These are phyloP conservation scores for Albatrellus ellisii DNA, from an alignment of 768 basidiomycete genomes.

Conservation along the genomic window DNA sequence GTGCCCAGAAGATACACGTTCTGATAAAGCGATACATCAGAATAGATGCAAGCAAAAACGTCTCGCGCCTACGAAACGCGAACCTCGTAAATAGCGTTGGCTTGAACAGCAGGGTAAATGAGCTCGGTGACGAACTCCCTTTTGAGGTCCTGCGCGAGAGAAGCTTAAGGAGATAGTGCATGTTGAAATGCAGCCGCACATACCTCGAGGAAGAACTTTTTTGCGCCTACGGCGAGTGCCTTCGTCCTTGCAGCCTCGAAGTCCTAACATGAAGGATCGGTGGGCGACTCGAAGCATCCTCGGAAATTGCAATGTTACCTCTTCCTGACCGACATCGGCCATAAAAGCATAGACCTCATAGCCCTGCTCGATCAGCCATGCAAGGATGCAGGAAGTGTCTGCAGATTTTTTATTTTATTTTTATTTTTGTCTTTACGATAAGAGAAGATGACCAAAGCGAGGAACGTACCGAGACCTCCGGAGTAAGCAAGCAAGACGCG, in stretches of 20 bases:
- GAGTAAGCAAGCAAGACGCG: constrained; percentile 97
- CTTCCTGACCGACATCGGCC: constrained; percentile 91
- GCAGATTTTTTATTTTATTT: constrained; percentile 3
- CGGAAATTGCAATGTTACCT: constrained; percentile 32
- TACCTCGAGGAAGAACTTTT: constrained; percentile 89
- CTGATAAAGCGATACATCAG: constrained; percentile 23
- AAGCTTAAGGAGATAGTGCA: background rate
- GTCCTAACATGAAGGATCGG: constrained; percentile 38
- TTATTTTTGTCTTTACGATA: too few relatives aligned
- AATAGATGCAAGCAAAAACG: background rate
- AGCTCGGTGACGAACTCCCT: constrained; percentile 92
- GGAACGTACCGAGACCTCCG: constrained; percentile 79
- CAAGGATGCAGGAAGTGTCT: constrained; percentile 99
- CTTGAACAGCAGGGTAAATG: constrained; percentile 97
- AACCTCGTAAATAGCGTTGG: constrained; percentile 98
- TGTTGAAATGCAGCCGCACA: background rate
- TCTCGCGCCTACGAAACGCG: too few relatives aligned
- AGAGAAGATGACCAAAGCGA: background rate
- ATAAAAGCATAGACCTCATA: constrained; percentile 97
- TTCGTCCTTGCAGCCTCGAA: constrained; percentile 86
- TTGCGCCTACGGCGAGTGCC: constrained; percentile 85
- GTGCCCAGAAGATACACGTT: constrained; percentile 97
- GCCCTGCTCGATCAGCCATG: constrained; percentile 96
- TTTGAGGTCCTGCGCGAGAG: constrained; percentile 62
- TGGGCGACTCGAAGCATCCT: background rate